These are phyloP conservation scores for Rhynchospora breviuscula DNA, from an alignment of 176 grass and related monocot genomes.

Conservation along the genomic window DNA sequence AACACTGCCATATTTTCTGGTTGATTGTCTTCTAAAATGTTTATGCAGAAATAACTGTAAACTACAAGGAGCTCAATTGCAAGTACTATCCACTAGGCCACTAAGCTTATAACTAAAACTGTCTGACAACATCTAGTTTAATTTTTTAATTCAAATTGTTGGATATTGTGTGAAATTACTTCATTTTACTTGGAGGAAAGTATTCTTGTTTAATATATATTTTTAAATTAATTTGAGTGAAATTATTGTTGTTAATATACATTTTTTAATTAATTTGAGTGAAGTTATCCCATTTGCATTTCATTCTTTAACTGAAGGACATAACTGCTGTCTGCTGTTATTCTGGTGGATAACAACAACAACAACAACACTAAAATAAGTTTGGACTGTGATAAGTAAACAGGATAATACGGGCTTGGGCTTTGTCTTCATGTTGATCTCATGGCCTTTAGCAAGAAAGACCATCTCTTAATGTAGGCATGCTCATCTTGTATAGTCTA, in stretches of 20 bases:
- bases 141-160: conserved; percentile 11
- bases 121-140: not conserved
- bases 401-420: not conserved
- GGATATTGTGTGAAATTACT: not conserved
- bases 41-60: not conserved
- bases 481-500: not conserved
- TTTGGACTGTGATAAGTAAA: not conserved
- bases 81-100: not conserved
- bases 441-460: not conserved
- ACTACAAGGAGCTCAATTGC: not conserved
- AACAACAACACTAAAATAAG: not conserved
- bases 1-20: not conserved
- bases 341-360: too few species aligned
- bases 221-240: not conserved
- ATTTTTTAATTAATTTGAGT: not conserved
- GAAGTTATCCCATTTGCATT: not conserved
- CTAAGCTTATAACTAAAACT: not conserved
- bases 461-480: not conserved
- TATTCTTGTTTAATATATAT: conserved; percentile 1
- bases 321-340: too few species aligned
- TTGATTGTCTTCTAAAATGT: not conserved
- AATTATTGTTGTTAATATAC: not conserved
- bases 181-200: not conserved
- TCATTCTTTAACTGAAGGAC: not conserved
- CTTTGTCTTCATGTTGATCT: not conserved